Evolutionary conservation across 306 rosid species (phyloP), one percentile per base, ranked within the genome.

Genomic region (Myrica gale): DNA sequence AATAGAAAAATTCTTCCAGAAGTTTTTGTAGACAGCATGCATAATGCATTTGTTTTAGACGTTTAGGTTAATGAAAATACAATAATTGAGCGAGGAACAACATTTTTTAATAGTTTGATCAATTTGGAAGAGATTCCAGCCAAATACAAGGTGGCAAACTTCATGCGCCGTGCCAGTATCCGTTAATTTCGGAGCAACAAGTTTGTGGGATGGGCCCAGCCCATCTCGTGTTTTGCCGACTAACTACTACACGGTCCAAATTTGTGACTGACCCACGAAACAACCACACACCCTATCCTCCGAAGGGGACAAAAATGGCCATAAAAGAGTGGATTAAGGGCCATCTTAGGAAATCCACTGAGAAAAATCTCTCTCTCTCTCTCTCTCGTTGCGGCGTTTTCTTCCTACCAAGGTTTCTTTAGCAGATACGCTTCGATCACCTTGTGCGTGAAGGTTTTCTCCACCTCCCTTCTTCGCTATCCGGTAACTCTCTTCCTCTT

Each of bases 361-460:
- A 37, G 15, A 62, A 75, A 63, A 54, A 5, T 62, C 62, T 37
- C 78, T 60, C 71, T 62, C 58, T 53, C 57, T 23, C 42, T 60
- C 66, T 21, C 20, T 37, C 8, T 7, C 69, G 5, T 2, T 12
- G 9, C 32, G 72, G 72, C 9, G 47, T 54, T 51, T 12, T 20
- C 73, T 75, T 75, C 42, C 72, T 5, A 41, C 72, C 72, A 13
- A 76, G 80, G 74, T 68, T 76, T 76, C 58, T 62, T 58, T 62
- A 3, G 74, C 69, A 9, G 74, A 55, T 68, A 66, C 70, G 26
- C 50, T 42, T 43, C 50, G 23, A 17, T 42, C 21, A 66, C 6
- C 70, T 42, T 66, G 50, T 43, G 26, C 32, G 7, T 41, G 9
- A 41, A 3, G 70, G 21, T 32, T 50, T 37, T n/a, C 47, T 70